phyloP scores from a whole-genome alignment of 2,329 filamentous ascomycete genomes.

The Diaporthe helianthi region DNA sequence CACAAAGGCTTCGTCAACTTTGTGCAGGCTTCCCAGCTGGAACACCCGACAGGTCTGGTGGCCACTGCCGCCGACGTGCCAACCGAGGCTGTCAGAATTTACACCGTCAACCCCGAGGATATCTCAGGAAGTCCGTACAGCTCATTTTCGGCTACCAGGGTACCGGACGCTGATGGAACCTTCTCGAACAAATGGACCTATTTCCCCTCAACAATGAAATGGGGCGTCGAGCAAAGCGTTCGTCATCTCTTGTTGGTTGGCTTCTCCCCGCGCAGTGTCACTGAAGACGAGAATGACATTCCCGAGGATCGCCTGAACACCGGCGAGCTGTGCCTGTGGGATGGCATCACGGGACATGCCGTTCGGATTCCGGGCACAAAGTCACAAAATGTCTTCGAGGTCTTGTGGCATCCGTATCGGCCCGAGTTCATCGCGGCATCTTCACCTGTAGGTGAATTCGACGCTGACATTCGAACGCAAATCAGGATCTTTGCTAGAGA shows the following conservation, averaged over 20 bases:
- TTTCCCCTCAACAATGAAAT: conserved; percentile 68
- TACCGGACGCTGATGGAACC: conserved; percentile 42
- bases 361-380: conserved; percentile 58
- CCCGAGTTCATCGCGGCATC: conserved; percentile 64
- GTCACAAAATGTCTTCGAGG: conserved; percentile 69
- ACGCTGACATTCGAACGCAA: conserved; percentile 59
- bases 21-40: conserved; percentile 58
- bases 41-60: conserved; percentile 54
- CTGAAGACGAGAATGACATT: conserved; percentile 62
- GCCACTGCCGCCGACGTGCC: conserved; percentile 66
- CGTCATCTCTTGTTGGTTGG: conserved; percentile 65
- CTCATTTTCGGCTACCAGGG: conserved; percentile 51
- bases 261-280: conserved; percentile 65
- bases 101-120: conserved; percentile 51
- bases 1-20: conserved; percentile 69
- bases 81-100: conserved; percentile 62
- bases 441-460: conserved; percentile 55
- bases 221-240: conserved; percentile 56
- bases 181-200: conserved; percentile 64
- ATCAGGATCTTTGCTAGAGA: conserved; percentile 57
- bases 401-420: conserved; percentile 66
- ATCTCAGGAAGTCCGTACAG: conserved; percentile 47
- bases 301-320: conserved; percentile 63
- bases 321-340: conserved; percentile 67
- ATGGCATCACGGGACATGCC: conserved; percentile 52